phyloP scores from a whole-genome alignment of 2,329 filamentous ascomycete genomes.

The Sarocladium brachiariae region DNA sequence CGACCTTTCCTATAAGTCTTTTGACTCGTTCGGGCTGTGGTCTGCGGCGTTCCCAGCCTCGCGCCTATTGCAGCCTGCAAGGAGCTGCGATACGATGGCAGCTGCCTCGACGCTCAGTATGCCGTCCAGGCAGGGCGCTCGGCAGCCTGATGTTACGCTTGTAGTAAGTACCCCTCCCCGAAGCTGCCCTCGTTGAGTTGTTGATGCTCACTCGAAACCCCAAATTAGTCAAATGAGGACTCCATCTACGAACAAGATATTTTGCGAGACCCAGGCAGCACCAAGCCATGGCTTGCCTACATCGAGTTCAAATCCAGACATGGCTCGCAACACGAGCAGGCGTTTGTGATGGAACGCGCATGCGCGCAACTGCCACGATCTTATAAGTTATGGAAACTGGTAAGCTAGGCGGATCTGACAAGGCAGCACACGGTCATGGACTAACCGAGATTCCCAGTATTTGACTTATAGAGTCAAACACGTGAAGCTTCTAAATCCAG shows the following conservation, averaged over 20 bases:
- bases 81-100: background rate
- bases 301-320: slow-evolving; percentile 85
- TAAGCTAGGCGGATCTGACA: too few species aligned
- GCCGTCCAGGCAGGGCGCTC: background rate
- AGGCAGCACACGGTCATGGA: background rate
- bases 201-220: too few species aligned
- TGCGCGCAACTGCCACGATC: slow-evolving; percentile 85
- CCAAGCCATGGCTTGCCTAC: slow-evolving; percentile 94
- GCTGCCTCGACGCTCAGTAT: background rate
- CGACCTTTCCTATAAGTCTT: background rate
- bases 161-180: too few species aligned
- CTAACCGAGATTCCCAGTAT: slow-evolving; percentile 49
- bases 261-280: slow-evolving; percentile 72
- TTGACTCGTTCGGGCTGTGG: background rate
- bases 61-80: background rate
- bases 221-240: slow-evolving; percentile 82
- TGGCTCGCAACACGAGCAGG: slow-evolving; percentile 79
- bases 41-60: background rate
- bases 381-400: slow-evolving; percentile 98
- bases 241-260: slow-evolving; percentile 96
- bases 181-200: too few species aligned
- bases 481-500: slow-evolving; percentile 74
- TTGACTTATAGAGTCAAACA: slow-evolving; percentile 78
- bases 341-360: slow-evolving; percentile 80
- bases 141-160: slow-evolving; percentile 11